A percentile compares a stretch with the other conserved stretches of the same genome.
Evolutionary conservation across 345 rosid species (phyloP).

Genomic region (Eutrema japonicum): DNA sequence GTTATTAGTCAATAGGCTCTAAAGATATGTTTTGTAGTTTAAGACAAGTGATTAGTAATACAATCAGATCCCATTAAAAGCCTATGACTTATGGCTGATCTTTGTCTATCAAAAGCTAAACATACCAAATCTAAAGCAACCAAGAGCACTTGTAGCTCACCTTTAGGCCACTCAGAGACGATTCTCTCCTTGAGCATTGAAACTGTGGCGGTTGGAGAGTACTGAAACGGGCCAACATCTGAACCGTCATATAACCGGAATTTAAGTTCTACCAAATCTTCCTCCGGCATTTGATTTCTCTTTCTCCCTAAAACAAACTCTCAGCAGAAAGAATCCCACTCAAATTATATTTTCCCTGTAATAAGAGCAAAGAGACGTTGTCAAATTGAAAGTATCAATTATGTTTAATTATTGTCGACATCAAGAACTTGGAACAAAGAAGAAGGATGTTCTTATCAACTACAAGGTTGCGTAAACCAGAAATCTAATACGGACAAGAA

Average conservation of each 20-base stretch:
- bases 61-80: conserved; percentile 1
- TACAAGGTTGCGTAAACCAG: background rate
- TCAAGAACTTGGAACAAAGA: conserved; percentile 23
- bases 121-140: conserved; percentile 1
- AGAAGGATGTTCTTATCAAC: conserved; percentile 5
- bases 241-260: conserved; percentile 92
- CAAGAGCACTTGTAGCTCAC: conserved; percentile 41
- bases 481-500: background rate
- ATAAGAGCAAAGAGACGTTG: conserved; percentile 16
- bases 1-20: background rate
- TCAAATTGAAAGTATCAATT: background rate
- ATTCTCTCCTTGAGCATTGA: conserved; percentile 81
- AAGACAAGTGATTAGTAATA: conserved; percentile 5
- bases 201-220: conserved; percentile 77
- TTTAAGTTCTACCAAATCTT: conserved; percentile 79
- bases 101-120: background rate
- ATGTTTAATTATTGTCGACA: background rate
- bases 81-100: conserved; percentile 11
- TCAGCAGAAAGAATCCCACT: conserved; percentile 22
- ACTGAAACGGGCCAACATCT: conserved; percentile 86
- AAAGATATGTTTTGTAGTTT: background rate
- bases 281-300: conserved; percentile 73
- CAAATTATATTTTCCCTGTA: background rate
- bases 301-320: conserved; percentile 32
- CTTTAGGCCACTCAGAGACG: conserved; percentile 89